phyloP scores from a whole-genome alignment of 176 grass and related monocot genomes.

The Oryza coarctata region DNA sequence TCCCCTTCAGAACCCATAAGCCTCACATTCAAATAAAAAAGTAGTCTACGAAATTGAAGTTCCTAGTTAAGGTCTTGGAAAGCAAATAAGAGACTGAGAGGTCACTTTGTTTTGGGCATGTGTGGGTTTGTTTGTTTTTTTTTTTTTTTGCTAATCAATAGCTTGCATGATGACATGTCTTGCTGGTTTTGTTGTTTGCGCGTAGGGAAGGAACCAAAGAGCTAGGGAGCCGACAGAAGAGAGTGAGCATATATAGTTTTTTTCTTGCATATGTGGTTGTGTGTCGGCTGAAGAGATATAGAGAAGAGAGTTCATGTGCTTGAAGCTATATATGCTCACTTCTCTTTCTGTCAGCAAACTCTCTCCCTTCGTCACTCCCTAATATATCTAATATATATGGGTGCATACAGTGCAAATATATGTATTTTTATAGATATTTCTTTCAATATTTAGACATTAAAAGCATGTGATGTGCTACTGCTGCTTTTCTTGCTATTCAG shows the following conservation, averaged over 20 bases:
- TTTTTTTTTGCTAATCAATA: not conserved
- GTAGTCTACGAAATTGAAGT: constrained; percentile 4
- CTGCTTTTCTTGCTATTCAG: not conserved
- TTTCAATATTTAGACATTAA: not conserved
- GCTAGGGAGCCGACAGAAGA: constrained; percentile 20
- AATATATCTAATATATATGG: not conserved
- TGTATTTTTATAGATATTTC: not conserved
- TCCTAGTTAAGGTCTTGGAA: not conserved
- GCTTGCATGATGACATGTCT: not conserved
- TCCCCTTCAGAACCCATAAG: constrained; percentile 17
- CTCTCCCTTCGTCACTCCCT: not conserved
- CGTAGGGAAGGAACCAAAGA: not conserved
- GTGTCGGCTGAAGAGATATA: not conserved
- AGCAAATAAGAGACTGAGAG: not conserved
- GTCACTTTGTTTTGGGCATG: not conserved
- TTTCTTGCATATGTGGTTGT: constrained; percentile 39
- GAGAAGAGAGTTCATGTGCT: constrained; percentile 24
- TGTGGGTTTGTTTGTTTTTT: constrained; percentile 28
- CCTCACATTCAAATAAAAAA: constrained; percentile 42
- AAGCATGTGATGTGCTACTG: not conserved
- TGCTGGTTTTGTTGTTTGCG: not conserved
- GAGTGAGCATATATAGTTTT: constrained; percentile 54
- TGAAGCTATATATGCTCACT: constrained; percentile 42
- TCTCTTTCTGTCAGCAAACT: constrained; percentile 14
- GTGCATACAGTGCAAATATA: not conserved